phyloP scores from a whole-genome alignment of 805 yeast species.

The Nakazawaea molendinolei region DNA sequence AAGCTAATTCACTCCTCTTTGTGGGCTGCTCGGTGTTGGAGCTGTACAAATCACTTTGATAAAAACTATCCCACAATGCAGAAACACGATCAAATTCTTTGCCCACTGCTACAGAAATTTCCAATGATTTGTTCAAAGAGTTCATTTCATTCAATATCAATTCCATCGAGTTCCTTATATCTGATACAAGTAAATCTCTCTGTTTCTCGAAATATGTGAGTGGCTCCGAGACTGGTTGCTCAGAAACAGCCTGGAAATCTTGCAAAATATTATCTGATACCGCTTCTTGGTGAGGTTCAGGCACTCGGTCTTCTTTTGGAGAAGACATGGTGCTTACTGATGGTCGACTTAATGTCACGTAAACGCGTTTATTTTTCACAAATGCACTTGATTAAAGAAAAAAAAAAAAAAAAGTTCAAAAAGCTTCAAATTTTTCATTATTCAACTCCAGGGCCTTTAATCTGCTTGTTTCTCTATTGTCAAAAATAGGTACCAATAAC shows the following conservation, averaged over 20 bases:
- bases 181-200: conserved; percentile 50
- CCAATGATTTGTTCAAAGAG: conserved; percentile 59
- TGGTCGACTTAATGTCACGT: neutral
- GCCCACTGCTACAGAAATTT: conserved; percentile 65
- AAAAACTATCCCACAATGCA: conserved; percentile 62
- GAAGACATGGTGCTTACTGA: no score
- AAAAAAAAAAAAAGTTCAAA: neutral
- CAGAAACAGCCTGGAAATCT: no score
- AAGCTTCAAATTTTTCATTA: neutral
- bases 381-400: neutral
- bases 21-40: conserved; percentile 19
- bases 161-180: conserved; percentile 53
- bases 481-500: neutral
- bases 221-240: neutral
- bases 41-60: conserved; percentile 26
- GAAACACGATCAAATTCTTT: conserved; percentile 70
- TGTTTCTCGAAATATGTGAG: conserved; percentile 46
- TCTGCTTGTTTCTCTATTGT: conserved; percentile 1
- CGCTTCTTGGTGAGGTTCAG: neutral
- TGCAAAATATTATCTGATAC: neutral
- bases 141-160: conserved; percentile 59
- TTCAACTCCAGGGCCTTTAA: conserved; percentile 11
- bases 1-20: neutral
- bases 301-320: neutral
- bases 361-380: conserved; percentile 1